Evolutionary conservation across 192 early-diverging fungal species (phyloP).

Genomic region (Entrophospora sp.): DNA sequence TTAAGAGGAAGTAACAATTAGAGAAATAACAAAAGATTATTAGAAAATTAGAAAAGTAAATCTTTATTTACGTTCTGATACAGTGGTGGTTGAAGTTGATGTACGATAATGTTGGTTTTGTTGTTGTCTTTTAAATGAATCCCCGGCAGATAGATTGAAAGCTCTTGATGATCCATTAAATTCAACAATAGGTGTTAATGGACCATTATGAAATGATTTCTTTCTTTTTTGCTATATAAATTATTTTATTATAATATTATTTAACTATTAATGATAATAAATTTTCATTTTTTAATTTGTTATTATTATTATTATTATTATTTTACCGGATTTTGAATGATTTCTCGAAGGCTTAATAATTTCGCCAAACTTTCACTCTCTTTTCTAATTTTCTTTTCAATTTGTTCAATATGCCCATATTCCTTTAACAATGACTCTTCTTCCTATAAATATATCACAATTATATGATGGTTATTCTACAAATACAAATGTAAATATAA

Average conservation of each 20-base stretch:
- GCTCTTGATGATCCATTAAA: not conserved
- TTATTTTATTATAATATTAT: not conserved
- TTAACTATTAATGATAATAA: not conserved
- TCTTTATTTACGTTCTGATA: not conserved
- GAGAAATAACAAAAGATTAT: not conserved
- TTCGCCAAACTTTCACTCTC: slow-evolving; percentile 74
- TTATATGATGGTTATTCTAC: too few species aligned
- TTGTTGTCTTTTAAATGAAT: too few species aligned
- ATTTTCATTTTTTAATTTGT: not conserved
- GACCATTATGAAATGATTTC: not conserved
- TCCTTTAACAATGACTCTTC: slow-evolving; percentile 74
- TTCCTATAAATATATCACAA: slow-evolving; percentile 35
- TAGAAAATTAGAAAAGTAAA: not conserved
- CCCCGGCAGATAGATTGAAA: not conserved
- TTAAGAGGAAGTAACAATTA: not conserved
- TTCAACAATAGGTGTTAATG: not conserved
- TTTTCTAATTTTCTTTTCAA: slow-evolving; percentile 60
- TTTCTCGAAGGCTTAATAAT: slow-evolving; percentile 43
- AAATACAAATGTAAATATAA: too few species aligned
- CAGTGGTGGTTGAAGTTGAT: not conserved
- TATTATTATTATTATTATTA: not conserved
- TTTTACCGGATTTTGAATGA: slow-evolving; percentile 29
- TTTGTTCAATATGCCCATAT: slow-evolving; percentile 68
- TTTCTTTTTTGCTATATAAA: not conserved
- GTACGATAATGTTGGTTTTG: not conserved